Conservation (phyloP, 129 eudicot species). For the Helianthus tuberosus region DNA sequence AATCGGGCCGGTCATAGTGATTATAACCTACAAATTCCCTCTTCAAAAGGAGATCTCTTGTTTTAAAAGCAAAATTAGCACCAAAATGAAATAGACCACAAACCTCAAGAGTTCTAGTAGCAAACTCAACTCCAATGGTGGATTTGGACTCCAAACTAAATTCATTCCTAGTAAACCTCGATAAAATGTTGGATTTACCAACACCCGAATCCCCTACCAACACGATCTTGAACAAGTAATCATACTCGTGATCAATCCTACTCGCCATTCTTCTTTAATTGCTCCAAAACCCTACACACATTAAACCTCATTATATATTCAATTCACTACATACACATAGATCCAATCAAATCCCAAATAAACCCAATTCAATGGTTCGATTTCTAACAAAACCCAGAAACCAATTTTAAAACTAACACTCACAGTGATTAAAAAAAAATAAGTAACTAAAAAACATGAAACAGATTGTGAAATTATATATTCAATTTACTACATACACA, state of each 20-base stretch:
- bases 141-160: slow-evolving; percentile 58
- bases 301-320: background rate
- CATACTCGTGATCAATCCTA: slow-evolving; percentile 47
- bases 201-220: slow-evolving; percentile 53
- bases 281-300: slow-evolving; percentile 12
- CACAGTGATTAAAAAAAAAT: background rate
- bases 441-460: background rate
- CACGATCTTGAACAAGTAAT: slow-evolving; percentile 48
- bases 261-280: slow-evolving; percentile 32
- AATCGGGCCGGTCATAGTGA: no score
- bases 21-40: no score
- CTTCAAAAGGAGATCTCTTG: no score
- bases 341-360: slow-evolving; percentile 10
- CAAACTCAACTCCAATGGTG: slow-evolving; percentile 57
- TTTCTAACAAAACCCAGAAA: slow-evolving; percentile 1
- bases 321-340: background rate
- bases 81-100: background rate
- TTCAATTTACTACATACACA: background rate
- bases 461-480: slow-evolving; percentile 2
- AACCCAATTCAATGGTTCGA: background rate
- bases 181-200: slow-evolving; percentile 47
- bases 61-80: background rate
- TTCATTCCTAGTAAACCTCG: slow-evolving; percentile 48
- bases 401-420: background rate
- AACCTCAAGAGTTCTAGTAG: slow-evolving; percentile 54